A percentile compares a stretch with the other conserved stretches of the same genome.
phyloP scores from a whole-genome alignment of 2,329 filamentous ascomycete genomes.

The Dryadomyces sulphureus region DNA sequence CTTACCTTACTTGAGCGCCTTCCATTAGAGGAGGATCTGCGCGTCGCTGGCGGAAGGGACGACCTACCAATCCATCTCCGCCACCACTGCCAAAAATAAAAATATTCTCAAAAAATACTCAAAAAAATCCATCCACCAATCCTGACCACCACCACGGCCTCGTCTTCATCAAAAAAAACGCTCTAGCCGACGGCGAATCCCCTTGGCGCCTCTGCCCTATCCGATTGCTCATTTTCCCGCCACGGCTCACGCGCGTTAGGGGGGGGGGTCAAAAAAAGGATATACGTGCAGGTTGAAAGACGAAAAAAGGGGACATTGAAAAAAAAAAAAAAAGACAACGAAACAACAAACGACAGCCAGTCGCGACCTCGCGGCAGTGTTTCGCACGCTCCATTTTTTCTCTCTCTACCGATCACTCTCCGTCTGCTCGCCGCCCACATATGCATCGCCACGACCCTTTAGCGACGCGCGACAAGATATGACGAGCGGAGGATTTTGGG shows the following conservation, averaged over 20 bases:
- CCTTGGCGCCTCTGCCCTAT: neutral
- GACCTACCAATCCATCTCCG: neutral
- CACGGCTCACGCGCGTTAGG: neutral
- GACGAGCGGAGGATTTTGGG: constrained; percentile 40
- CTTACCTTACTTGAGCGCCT: neutral
- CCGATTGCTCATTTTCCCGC: neutral
- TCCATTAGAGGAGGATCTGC: neutral
- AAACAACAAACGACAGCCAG: no score
- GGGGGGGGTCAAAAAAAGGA: neutral
- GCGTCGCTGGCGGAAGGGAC: neutral
- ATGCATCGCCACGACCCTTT: constrained; percentile 21
- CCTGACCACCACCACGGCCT: neutral
- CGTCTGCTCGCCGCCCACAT: constrained; percentile 9
- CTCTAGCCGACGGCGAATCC: neutral
- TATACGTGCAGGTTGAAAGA: neutral
- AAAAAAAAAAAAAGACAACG: constrained; percentile 3
- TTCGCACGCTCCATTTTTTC: no score
- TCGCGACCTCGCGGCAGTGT: no score
- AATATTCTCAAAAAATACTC: neutral
- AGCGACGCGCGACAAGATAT: constrained; percentile 26
- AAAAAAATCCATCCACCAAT: constrained; percentile 2
- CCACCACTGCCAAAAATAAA: neutral
- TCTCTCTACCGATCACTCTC: constrained; percentile 5
- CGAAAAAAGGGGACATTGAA: neutral
- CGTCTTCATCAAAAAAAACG: neutral